These are phyloP conservation scores for Peronosclerospora sorghi DNA, from an alignment of 352 stramenopile species.

Conservation along the genomic window DNA sequence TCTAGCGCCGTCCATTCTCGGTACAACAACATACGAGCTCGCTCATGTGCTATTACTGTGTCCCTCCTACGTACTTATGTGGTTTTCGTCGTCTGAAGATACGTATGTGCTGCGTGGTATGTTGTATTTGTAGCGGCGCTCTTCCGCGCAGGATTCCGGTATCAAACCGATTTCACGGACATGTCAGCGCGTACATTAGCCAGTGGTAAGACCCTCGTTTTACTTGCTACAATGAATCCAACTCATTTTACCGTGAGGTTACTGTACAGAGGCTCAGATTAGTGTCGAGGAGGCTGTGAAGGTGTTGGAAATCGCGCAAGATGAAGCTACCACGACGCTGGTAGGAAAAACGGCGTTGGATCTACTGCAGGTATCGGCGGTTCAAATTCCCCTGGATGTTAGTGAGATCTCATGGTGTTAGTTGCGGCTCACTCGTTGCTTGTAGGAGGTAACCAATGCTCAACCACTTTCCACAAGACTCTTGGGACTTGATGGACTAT, in stretches of 20 bases:
- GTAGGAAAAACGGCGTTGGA: conserved; percentile 35
- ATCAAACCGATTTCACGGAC: conserved; percentile 35
- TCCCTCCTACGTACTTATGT: no score
- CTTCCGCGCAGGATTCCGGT: conserved; percentile 50
- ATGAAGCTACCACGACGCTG: background rate
- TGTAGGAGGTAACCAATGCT: conserved; percentile 20
- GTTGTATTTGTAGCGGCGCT: conserved; percentile 32
- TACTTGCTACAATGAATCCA: background rate
- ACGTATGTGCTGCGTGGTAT: background rate
- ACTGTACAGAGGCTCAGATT: conserved; percentile 29
- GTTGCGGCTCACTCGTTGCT: no score
- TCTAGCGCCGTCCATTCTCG: conserved; percentile 43
- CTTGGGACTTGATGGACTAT: conserved; percentile 34
- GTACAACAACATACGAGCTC: conserved; percentile 9
- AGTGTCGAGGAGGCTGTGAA: conserved; percentile 24
- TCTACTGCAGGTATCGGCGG: conserved; percentile 27
- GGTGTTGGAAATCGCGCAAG: conserved; percentile 16
- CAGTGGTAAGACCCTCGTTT: conserved; percentile 20
- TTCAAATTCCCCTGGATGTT: background rate
- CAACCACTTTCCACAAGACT: conserved; percentile 35
- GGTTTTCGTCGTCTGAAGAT: background rate
- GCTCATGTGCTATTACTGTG: no score
- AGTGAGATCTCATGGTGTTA: background rate
- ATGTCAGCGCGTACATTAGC: conserved; percentile 45
- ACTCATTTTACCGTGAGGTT: no score